phyloP scores from a whole-genome alignment of 345 rosid species.

The Bruguiera gymnorhiza region DNA sequence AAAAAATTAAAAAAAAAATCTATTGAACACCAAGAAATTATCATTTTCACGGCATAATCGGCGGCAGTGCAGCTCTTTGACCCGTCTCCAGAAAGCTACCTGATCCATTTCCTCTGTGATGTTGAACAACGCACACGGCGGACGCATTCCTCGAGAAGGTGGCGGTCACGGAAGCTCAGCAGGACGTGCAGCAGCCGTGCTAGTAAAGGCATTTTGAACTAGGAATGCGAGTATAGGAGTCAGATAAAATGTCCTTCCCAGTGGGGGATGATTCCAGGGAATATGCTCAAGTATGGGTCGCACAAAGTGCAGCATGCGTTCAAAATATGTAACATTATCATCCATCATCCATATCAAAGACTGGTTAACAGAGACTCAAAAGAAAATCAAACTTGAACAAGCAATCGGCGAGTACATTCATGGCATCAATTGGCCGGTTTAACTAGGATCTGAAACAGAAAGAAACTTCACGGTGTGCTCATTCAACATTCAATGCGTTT shows the following conservation, averaged over 20 bases:
- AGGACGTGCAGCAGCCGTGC: constrained; percentile 81
- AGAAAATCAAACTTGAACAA: too few relatives aligned
- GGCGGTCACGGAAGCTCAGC: constrained; percentile 63
- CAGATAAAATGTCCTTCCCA: constrained; percentile 80
- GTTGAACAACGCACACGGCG: constrained; percentile 26
- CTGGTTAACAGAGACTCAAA: too few relatives aligned
- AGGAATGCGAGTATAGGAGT: constrained; percentile 86
- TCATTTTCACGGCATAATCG: neutral
- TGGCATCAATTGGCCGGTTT: constrained; percentile 58
- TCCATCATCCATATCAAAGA: too few relatives aligned
- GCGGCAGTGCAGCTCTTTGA: constrained; percentile 24
- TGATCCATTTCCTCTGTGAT: constrained; percentile 67
- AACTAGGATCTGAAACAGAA: too few relatives aligned
- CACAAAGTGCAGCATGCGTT: too few relatives aligned
- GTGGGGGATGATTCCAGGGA: constrained; percentile 37
- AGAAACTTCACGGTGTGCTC: too few relatives aligned
- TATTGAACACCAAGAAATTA: too few relatives aligned
- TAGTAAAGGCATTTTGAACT: constrained; percentile 75
- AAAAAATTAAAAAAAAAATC: too few relatives aligned
- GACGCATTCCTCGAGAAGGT: constrained; percentile 21
- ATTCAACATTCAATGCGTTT: too few relatives aligned
- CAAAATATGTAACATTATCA: too few relatives aligned
- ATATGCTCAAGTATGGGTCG: too few relatives aligned
- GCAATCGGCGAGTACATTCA: constrained; percentile 51
- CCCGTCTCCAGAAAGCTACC: constrained; percentile 42